These are phyloP conservation scores for Trypanosoma grayi DNA, from an alignment of 208 protist species.

Conservation along the genomic window DNA sequence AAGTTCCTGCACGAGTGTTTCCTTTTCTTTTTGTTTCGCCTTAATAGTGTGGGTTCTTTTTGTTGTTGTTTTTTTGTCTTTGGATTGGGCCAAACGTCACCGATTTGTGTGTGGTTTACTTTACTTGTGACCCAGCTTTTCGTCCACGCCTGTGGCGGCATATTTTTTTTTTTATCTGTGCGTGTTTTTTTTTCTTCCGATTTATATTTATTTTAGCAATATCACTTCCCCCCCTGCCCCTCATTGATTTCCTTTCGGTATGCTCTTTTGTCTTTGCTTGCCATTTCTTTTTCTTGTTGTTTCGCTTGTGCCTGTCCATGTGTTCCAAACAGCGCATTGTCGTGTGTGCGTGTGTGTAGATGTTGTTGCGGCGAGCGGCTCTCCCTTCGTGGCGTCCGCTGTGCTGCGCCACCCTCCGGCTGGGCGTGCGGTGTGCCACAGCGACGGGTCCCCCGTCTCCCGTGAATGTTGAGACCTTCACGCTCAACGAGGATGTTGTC, in stretches of 20 bases:
- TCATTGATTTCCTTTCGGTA: slow-evolving; percentile 5
- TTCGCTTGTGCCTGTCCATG: not conserved
- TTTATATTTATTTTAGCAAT: too few species aligned
- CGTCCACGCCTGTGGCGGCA: too few species aligned
- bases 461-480: slow-evolving; percentile 86
- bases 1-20: not conserved
- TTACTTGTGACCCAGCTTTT: too few species aligned
- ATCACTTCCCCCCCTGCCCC: slow-evolving; percentile 8
- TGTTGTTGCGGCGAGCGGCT: slow-evolving; percentile 13
- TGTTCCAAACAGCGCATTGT: not conserved
- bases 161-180: too few species aligned
- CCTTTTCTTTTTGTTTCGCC: slow-evolving; percentile 23
- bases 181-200: slow-evolving; percentile 17
- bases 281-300: not conserved
- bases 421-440: not conserved
- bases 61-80: slow-evolving; percentile 17
- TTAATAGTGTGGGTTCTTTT: not conserved
- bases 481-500: slow-evolving; percentile 81
- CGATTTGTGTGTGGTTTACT: too few species aligned
- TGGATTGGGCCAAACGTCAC: not conserved
- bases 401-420: not conserved
- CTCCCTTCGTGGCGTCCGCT: not conserved
- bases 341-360: not conserved
- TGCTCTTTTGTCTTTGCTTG: slow-evolving; percentile 5
- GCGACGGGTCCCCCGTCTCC: slow-evolving; percentile 25